A percentile compares a stretch with the other conserved stretches of the same genome.
Evolutionary conservation across 2,329 filamentous ascomycete species (phyloP).

Genomic region (Aulographum hederae): DNA sequence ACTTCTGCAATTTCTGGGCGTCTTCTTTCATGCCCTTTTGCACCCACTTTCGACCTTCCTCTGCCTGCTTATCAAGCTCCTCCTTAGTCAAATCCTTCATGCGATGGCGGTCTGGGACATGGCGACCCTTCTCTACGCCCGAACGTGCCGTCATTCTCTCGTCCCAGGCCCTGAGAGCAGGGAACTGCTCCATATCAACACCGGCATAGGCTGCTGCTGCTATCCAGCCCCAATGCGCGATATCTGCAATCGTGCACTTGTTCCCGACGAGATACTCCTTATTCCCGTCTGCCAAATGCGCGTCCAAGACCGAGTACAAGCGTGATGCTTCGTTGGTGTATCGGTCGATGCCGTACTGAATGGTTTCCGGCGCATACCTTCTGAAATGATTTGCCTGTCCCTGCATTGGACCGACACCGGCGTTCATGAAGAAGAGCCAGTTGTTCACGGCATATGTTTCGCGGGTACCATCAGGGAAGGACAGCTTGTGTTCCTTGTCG

Average conservation of each 20-base stretch:
- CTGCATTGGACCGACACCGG: slow-evolving; percentile 68
- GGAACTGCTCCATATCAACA: slow-evolving; percentile 57
- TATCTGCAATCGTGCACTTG: slow-evolving; percentile 32
- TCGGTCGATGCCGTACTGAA: slow-evolving; percentile 58
- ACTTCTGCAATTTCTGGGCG: slow-evolving; percentile 26
- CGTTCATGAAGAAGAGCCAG: slow-evolving; percentile 60
- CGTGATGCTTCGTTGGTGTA: slow-evolving; percentile 30
- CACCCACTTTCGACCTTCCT: slow-evolving; percentile 41
- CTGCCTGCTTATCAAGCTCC: slow-evolving; percentile 39
- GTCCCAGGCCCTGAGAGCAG: slow-evolving; percentile 59
- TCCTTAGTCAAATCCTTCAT: slow-evolving; percentile 42
- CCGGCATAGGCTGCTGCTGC: slow-evolving; percentile 39
- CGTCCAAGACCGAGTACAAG: slow-evolving; percentile 26
- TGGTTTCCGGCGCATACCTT: slow-evolving; percentile 65
- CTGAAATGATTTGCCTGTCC: slow-evolving; percentile 69
- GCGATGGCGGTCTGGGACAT: slow-evolving; percentile 48
- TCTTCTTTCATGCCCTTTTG: slow-evolving; percentile 52
- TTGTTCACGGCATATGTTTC: slow-evolving; percentile 67
- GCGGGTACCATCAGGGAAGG: slow-evolving; percentile 50
- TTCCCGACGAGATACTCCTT: slow-evolving; percentile 7
- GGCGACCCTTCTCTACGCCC: slow-evolving; percentile 55
- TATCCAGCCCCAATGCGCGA: slow-evolving; percentile 68
- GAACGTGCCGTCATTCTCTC: slow-evolving; percentile 49
- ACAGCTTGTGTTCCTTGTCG: slow-evolving; percentile 18
- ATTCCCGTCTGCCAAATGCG: slow-evolving; percentile 1